These are phyloP conservation scores for Fraxinus xanthoxyloides DNA, from an alignment of 305 asterid species.

Conservation along the genomic window DNA sequence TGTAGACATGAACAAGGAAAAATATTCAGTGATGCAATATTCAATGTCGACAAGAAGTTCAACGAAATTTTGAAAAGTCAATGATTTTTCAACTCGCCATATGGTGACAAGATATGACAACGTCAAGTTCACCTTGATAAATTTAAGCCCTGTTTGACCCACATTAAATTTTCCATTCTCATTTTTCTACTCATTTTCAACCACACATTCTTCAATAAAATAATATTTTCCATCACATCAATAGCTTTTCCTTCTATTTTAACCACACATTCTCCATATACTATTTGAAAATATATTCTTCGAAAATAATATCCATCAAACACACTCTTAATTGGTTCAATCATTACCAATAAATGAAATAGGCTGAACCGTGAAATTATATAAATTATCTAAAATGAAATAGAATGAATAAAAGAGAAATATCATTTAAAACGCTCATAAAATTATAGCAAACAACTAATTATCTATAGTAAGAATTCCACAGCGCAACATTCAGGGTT, in stretches of 20 bases:
- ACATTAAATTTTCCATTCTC: too few relatives aligned
- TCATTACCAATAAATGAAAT: neutral
- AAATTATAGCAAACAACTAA: neutral
- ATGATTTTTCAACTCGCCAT: neutral
- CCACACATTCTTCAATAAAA: too few relatives aligned
- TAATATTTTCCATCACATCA: too few relatives aligned
- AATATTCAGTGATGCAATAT: neutral
- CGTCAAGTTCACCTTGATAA: neutral
- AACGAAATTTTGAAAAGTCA: neutral
- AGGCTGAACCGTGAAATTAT: neutral
- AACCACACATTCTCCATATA: too few relatives aligned
- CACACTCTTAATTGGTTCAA: neutral
- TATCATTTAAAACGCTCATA: too few relatives aligned
- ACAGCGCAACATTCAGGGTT: neutral
- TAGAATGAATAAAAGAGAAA: neutral
- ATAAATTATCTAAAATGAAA: neutral
- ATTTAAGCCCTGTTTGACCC: too few relatives aligned
- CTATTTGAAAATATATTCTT: too few relatives aligned
- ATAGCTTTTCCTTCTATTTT: too few relatives aligned
- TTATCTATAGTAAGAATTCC: neutral
- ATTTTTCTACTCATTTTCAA: too few relatives aligned
- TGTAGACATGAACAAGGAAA: neutral
- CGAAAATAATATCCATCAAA: too few relatives aligned
- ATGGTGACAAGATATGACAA: neutral
- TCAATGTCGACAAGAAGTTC: neutral